Percentiles rank a stretch among this genome's conserved stretches.
Conservation (phyloP, 2,329 filamentous ascomycete species). For the Cryphonectria radicalis region DNA sequence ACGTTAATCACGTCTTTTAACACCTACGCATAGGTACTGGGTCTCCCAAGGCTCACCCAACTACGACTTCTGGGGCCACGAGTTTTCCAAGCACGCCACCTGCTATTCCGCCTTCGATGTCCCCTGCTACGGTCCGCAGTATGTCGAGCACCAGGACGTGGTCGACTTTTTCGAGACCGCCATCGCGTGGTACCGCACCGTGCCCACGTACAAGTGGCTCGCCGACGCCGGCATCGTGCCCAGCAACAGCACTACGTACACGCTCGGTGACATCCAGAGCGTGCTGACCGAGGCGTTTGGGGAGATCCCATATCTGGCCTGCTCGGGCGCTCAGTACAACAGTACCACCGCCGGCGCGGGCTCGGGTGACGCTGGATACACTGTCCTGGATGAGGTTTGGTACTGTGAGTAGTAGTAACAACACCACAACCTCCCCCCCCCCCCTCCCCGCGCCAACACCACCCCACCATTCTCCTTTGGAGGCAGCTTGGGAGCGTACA, state of each 20-base stretch:
- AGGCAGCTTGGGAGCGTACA: too few species aligned
- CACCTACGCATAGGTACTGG: slow-evolving; percentile 50
- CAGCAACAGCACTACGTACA: slow-evolving; percentile 62
- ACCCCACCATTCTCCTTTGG: too few species aligned
- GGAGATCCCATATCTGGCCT: slow-evolving; percentile 63
- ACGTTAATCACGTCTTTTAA: neutral
- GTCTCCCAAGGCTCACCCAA: slow-evolving; percentile 61
- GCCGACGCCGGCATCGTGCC: slow-evolving; percentile 56
- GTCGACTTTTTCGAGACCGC: slow-evolving; percentile 67
- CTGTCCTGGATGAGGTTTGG: slow-evolving; percentile 65
- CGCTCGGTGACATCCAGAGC: slow-evolving; percentile 54
- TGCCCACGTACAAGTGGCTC: slow-evolving; percentile 68
- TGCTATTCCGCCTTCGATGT: slow-evolving; percentile 69
- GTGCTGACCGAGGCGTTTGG: slow-evolving; percentile 56
- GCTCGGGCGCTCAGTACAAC: slow-evolving; percentile 64
- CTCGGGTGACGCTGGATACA: slow-evolving; percentile 59
- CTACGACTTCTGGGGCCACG: slow-evolving; percentile 67
- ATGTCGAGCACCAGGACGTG: slow-evolving; percentile 61
- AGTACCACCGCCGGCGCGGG: slow-evolving; percentile 60
- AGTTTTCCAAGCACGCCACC: slow-evolving; percentile 70
- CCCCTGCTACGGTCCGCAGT: slow-evolving; percentile 66
- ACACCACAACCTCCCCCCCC: neutral
- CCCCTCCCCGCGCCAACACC: too few species aligned
- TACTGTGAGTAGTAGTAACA: slow-evolving; percentile 48
- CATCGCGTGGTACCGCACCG: slow-evolving; percentile 58